A percentile compares a stretch with the other conserved stretches of the same genome.
Conservation (phyloP, 2,329 filamentous ascomycete genomes). For the Aspergillus candidus region DNA sequence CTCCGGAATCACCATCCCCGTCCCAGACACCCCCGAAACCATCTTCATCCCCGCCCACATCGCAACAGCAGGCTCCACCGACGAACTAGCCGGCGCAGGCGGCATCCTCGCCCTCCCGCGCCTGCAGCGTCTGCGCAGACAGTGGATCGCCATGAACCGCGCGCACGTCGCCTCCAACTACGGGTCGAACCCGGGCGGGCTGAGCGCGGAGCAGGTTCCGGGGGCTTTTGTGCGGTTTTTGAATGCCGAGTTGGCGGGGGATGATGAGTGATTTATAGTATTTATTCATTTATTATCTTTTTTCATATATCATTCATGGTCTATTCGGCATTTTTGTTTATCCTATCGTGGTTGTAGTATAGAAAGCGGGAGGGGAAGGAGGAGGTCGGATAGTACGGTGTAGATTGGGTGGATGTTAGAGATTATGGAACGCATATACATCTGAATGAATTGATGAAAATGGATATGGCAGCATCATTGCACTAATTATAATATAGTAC, state of each 20-base stretch:
- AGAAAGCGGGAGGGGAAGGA: too few species aligned
- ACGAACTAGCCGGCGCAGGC: slow-evolving; percentile 38
- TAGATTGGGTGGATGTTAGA: too few species aligned
- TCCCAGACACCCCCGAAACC: slow-evolving; percentile 25
- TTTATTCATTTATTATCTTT: neutral
- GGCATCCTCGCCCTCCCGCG: slow-evolving; percentile 37
- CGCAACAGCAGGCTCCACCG: slow-evolving; percentile 32
- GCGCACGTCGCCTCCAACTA: slow-evolving; percentile 34
- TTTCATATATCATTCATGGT: neutral
- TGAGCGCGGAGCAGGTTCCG: slow-evolving; percentile 31
- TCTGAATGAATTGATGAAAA: too few species aligned
- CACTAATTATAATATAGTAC: too few species aligned
- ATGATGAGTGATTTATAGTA: slow-evolving; percentile 8
- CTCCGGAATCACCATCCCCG: slow-evolving; percentile 29
- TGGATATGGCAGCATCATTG: too few species aligned
- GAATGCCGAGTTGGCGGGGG: slow-evolving; percentile 38
- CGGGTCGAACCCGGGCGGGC: slow-evolving; percentile 26
- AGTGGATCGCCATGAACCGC: slow-evolving; percentile 44
- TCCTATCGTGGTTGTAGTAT: too few species aligned
- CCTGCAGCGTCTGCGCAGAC: slow-evolving; percentile 39
- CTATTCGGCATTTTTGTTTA: too few species aligned
- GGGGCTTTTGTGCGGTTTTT: slow-evolving; percentile 44
- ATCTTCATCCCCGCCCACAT: slow-evolving; percentile 36
- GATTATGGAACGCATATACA: too few species aligned
- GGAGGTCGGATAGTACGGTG: too few species aligned